Percentiles rank a stretch among this genome's conserved stretches.
Evolutionary conservation across 2,329 filamentous ascomycete species (phyloP).

Genomic region (Delphinella strobiligena): DNA sequence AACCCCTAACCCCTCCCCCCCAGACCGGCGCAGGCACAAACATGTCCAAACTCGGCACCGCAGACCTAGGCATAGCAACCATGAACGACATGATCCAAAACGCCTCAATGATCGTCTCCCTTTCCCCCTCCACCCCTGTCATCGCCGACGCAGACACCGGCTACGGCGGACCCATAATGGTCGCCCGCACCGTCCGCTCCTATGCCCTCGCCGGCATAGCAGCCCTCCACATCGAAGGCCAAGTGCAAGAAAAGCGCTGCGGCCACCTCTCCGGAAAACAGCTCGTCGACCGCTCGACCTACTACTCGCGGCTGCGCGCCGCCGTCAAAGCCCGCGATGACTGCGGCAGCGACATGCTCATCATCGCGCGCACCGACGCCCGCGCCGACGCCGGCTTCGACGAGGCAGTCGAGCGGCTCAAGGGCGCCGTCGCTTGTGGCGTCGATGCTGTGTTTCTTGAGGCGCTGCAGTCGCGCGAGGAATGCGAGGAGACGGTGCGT

Average conservation of each 20-base stretch:
- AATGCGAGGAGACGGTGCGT: constrained; percentile 35
- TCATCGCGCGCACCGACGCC: constrained; percentile 54
- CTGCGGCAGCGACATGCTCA: constrained; percentile 44
- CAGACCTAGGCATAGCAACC: constrained; percentile 51
- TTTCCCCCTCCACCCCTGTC: constrained; percentile 43
- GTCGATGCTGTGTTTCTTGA: constrained; percentile 52
- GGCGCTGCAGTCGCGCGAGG: constrained; percentile 40
- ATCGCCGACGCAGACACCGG: constrained; percentile 52
- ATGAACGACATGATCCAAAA: constrained; percentile 51
- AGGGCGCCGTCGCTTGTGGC: constrained; percentile 37
- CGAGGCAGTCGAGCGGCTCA: constrained; percentile 40
- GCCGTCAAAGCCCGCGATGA: constrained; percentile 38
- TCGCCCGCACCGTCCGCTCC: constrained; percentile 40
- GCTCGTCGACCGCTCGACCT: constrained; percentile 41
- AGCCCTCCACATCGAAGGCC: constrained; percentile 51
- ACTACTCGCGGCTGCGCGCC: constrained; percentile 44
- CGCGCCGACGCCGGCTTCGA: constrained; percentile 46
- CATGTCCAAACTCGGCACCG: constrained; percentile 48
- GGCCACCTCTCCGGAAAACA: constrained; percentile 52
- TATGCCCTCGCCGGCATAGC: constrained; percentile 46
- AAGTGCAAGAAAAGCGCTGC: constrained; percentile 52
- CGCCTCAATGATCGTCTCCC: constrained; percentile 52
- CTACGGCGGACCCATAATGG: constrained; percentile 42
- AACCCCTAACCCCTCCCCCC: not conserved
- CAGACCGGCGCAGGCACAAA: constrained; percentile 52